Conservation (phyloP, 192 early-diverging fungal species). For the Backusella westeae region DNA sequence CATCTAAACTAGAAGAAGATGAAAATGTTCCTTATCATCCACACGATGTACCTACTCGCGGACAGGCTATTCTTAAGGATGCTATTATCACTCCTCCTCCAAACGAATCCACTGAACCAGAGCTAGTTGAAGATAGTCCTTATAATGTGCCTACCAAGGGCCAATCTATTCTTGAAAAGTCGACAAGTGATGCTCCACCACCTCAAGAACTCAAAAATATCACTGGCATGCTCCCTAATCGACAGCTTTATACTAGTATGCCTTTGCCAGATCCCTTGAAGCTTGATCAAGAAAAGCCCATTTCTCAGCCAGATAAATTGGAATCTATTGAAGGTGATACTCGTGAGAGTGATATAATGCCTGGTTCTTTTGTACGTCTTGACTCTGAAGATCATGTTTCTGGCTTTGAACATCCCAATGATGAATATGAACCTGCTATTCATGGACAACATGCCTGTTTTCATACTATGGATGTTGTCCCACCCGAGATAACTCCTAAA, state of each 20-base stretch:
- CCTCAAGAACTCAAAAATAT: neutral
- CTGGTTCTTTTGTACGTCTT: neutral
- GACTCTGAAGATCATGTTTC: neutral
- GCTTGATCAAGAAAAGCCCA: neutral
- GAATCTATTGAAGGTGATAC: neutral
- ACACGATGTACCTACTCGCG: neutral
- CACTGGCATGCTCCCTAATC: neutral
- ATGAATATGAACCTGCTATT: neutral
- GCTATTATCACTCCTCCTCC: neutral
- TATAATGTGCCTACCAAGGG: neutral
- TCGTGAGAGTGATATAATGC: neutral
- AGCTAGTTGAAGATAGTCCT: neutral
- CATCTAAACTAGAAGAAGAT: neutral
- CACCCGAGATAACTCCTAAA: neutral
- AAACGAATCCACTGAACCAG: neutral
- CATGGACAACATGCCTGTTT: neutral
- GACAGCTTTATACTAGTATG: neutral
- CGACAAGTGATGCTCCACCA: neutral
- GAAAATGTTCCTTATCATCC: neutral
- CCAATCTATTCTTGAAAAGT: neutral
- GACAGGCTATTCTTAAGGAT: neutral
- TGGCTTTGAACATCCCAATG: neutral
- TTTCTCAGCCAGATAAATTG: neutral
- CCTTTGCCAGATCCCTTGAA: neutral
- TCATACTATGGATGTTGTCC: neutral